A percentile compares a stretch with the other conserved stretches of the same genome.
Evolutionary conservation across 2,329 filamentous ascomycete species (phyloP).

Genomic region (Allantophomopsis lycopodina): DNA sequence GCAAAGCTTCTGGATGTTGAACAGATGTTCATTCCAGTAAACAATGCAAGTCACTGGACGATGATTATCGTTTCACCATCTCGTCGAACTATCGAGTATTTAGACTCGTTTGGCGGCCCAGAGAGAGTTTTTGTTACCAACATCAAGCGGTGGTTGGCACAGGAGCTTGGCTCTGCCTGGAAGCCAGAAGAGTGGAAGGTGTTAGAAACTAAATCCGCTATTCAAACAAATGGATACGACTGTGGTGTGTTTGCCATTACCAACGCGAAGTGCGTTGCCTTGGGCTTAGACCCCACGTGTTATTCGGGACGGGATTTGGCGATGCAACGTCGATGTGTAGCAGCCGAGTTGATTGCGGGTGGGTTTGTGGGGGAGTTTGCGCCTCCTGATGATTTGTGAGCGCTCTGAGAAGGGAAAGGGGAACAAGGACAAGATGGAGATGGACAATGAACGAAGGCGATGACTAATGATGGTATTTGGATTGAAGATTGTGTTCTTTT

Average conservation of each 20-base stretch:
- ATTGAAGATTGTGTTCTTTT: no score
- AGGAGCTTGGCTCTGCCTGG: constrained; percentile 42
- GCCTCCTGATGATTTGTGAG: constrained; percentile 3
- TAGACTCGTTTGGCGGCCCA: constrained; percentile 48
- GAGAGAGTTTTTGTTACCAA: constrained; percentile 23
- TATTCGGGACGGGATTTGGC: constrained; percentile 41
- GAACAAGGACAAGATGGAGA: no score
- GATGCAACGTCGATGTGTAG: constrained; percentile 46
- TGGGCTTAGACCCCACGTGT: constrained; percentile 22
- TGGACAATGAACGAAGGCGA: no score
- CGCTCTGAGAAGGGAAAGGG: no score
- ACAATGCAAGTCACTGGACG: constrained; percentile 54
- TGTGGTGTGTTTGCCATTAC: constrained; percentile 69
- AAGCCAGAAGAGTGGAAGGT: constrained; percentile 44
- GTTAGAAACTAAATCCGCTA: constrained; percentile 32
- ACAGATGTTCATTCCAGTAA: constrained; percentile 57
- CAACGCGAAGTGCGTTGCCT: constrained; percentile 48
- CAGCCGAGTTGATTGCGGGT: constrained; percentile 51
- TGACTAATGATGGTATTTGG: no score
- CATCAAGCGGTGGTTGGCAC: constrained; percentile 39
- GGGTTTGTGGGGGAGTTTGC: constrained; percentile 48
- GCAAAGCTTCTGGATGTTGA: constrained; percentile 51
- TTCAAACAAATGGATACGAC: constrained; percentile 55
- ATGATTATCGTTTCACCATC: constrained; percentile 51
- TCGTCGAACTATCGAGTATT: constrained; percentile 46